Evolutionary conservation across 1,284 basidiomycete species (phyloP).

Genomic region (Cryptococcus depauperatus): DNA sequence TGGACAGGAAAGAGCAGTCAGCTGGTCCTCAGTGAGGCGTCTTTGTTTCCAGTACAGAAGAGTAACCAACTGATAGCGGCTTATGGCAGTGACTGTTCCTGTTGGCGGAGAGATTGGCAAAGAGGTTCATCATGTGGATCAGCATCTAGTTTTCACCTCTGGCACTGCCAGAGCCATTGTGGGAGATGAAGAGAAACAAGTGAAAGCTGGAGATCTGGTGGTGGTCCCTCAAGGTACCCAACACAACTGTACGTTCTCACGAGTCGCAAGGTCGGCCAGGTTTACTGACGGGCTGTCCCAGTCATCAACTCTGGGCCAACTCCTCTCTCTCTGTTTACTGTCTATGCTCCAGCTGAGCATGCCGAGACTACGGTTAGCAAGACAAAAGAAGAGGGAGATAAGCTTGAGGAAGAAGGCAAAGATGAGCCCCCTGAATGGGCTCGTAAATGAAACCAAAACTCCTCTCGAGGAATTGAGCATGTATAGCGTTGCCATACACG

Average conservation of each 20-base stretch:
- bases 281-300: slow-evolving; percentile 8
- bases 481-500: neutral
- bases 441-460: neutral
- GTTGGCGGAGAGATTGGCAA: slow-evolving; percentile 43
- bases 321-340: slow-evolving; percentile 40
- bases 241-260: slow-evolving; percentile 34
- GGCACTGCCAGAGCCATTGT: slow-evolving; percentile 41
- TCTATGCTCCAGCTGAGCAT: slow-evolving; percentile 45
- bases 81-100: slow-evolving; percentile 32
- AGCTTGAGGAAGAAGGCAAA: slow-evolving; percentile 43
- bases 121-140: slow-evolving; percentile 42
- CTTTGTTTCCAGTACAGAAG: neutral
- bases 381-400: slow-evolving; percentile 45
- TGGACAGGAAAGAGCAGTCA: slow-evolving; percentile 41
- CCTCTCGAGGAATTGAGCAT: neutral
- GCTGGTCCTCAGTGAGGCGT: slow-evolving; percentile 34
- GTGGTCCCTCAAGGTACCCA: slow-evolving; percentile 44
- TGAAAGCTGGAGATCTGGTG: slow-evolving; percentile 43
- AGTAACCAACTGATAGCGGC: neutral
- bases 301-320: slow-evolving; percentile 41
- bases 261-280: too few relatives aligned
- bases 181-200: slow-evolving; percentile 39
- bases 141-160: slow-evolving; percentile 41
- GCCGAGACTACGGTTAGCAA: slow-evolving; percentile 39
- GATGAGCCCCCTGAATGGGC: slow-evolving; percentile 44